Evolutionary conservation across 106 monocot species (phyloP).

Genomic region (Dioscorea alata): DNA sequence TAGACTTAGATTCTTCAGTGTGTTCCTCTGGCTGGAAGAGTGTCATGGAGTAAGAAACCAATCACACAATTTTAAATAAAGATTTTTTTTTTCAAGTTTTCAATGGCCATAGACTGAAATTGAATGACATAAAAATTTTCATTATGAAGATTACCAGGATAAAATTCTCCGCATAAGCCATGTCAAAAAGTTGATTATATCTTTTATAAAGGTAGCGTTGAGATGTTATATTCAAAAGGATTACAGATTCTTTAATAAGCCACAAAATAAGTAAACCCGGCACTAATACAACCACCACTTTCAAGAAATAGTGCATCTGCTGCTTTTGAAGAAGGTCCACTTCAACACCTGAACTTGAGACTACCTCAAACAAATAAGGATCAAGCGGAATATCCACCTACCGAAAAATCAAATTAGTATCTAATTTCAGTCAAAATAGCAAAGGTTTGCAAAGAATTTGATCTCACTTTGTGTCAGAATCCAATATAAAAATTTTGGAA

Average conservation of each 20-base stretch:
- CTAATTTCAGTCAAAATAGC: neutral
- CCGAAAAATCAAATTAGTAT: conserved; percentile 9
- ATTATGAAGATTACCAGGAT: conserved; percentile 54
- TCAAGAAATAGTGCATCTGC: conserved; percentile 74
- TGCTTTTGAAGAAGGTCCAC: conserved; percentile 82
- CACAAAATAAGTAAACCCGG: conserved; percentile 75
- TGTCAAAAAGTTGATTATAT: conserved; percentile 85
- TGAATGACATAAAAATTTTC: too few species aligned
- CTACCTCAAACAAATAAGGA: conserved; percentile 72
- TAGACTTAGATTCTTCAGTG: conserved; percentile 48
- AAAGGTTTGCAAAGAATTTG: too few species aligned
- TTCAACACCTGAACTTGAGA: conserved; percentile 73
- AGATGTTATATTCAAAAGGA: conserved; percentile 73
- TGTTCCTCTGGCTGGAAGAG: conserved; percentile 47
- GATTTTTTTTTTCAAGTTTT: too few species aligned
- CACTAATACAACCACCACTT: conserved; percentile 58
- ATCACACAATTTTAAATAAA: too few species aligned
- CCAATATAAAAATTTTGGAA: neutral
- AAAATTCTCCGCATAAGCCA: conserved; percentile 87
- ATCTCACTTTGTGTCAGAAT: too few species aligned
- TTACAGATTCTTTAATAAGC: conserved; percentile 73
- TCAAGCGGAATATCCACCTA: conserved; percentile 96
- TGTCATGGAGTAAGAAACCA: neutral
- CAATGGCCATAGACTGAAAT: too few species aligned
- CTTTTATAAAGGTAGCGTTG: conserved; percentile 70